These are phyloP conservation scores for Suillus decipiens DNA, from an alignment of 768 basidiomycete genomes.

Conservation along the genomic window DNA sequence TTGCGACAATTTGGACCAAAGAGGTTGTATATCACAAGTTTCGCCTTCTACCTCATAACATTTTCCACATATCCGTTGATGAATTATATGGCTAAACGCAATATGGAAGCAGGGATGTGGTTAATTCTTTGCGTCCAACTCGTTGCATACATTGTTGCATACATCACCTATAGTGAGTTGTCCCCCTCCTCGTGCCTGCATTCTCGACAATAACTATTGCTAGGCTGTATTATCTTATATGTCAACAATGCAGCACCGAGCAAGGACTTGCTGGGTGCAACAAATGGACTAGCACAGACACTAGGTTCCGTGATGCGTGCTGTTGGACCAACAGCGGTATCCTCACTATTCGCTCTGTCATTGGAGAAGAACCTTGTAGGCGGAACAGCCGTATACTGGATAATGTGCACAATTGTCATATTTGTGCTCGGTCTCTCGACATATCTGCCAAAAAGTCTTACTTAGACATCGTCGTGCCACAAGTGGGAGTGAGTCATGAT, in stretches of 20 bases:
- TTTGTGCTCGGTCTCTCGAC: background rate
- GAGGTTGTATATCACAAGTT: conserved; percentile 10
- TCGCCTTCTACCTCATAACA: conserved; percentile 8
- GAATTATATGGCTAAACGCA: conserved; percentile 10
- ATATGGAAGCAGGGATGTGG: conserved; percentile 13
- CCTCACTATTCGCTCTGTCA: conserved; percentile 30
- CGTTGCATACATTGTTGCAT: conserved; percentile 5
- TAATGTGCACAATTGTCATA: conserved; percentile 17
- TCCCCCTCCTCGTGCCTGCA: background rate
- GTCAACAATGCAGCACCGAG: conserved; percentile 13
- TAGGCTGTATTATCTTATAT: conserved; percentile 14
- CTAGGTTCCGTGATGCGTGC: conserved; percentile 21
- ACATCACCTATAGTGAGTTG: conserved; percentile 9
- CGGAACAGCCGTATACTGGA: conserved; percentile 36
- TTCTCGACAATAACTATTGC: background rate
- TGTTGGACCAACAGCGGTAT: conserved; percentile 23
- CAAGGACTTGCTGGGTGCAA: conserved; percentile 23
- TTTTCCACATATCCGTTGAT: conserved; percentile 12
- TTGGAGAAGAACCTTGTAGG: conserved; percentile 26
- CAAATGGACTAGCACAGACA: conserved; percentile 34
- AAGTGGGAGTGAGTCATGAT: too few species aligned
- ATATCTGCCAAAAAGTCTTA: conserved; percentile 4
- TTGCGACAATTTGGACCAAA: conserved; percentile 7
- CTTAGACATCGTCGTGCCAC: too few species aligned
- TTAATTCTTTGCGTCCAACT: conserved; percentile 6